A percentile compares a stretch with the other conserved stretches of the same genome.
Conservation (phyloP, 768 basidiomycete species). For the Trametes coccinea region DNA sequence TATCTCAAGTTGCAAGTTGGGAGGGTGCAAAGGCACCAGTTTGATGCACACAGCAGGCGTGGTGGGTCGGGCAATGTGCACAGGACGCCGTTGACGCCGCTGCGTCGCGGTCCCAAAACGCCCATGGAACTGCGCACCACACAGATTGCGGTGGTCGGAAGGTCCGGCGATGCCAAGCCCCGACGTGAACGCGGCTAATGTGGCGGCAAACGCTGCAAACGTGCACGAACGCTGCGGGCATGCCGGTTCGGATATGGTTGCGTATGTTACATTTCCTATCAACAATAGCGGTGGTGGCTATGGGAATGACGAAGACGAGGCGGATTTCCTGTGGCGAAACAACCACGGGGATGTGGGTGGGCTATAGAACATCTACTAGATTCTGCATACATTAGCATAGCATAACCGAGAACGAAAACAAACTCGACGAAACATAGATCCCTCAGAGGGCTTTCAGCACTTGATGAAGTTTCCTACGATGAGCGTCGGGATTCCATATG, state of each 20-base stretch:
- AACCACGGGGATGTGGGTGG: background rate
- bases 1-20: no score
- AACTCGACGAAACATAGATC: background rate
- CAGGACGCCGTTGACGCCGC: no score
- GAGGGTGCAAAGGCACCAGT: background rate
- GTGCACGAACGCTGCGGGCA: background rate
- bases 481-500: slow-evolving; percentile 87
- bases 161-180: background rate
- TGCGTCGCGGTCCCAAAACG: no score
- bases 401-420: background rate
- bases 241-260: no score
- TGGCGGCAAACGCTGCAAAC: background rate
- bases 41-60: background rate
- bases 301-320: no score
- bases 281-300: no score
- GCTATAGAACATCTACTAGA: background rate
- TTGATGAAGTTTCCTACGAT: slow-evolving; percentile 89
- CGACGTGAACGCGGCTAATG: background rate
- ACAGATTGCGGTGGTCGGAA: background rate
- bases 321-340: no score
- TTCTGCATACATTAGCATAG: slow-evolving; percentile 9
- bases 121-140: background rate
- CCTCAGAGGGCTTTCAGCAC: slow-evolving; percentile 32
- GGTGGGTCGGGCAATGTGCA: no score
- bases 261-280: no score